A percentile compares a stretch with the other conserved stretches of the same genome.
These are phyloP conservation scores for Periconia sp. DNA, from an alignment of 2,329 filamentous ascomycete genomes.

Conservation along the genomic window DNA sequence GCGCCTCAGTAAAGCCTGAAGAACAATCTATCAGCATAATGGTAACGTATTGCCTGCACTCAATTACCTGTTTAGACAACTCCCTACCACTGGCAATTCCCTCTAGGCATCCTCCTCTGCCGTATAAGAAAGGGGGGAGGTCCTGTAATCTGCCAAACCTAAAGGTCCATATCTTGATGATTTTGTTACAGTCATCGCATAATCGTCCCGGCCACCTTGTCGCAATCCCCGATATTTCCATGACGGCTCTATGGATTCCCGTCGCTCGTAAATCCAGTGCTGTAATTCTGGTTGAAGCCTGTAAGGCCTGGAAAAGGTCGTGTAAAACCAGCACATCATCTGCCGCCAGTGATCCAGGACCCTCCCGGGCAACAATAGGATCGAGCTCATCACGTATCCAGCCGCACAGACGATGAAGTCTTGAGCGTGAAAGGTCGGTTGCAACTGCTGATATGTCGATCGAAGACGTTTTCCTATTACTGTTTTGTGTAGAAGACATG, in stretches of 20 bases:
- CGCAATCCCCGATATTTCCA: constrained; percentile 46
- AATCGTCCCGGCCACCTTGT: constrained; percentile 51
- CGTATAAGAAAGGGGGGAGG: constrained; percentile 46
- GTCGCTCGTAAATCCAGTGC: constrained; percentile 44
- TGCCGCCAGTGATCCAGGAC: constrained; percentile 44
- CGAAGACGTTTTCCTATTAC: neutral
- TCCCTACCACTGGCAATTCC: constrained; percentile 44
- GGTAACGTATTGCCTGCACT: neutral
- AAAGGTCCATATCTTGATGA: constrained; percentile 43
- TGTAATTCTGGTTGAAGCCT: constrained; percentile 25
- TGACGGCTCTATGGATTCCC: constrained; percentile 50
- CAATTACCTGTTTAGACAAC: constrained; percentile 40
- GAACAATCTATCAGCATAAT: constrained; percentile 1
- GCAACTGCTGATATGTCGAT: neutral
- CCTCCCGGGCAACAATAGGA: constrained; percentile 48
- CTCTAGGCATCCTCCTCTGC: constrained; percentile 46
- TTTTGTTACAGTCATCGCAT: constrained; percentile 48
- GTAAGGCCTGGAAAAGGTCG: constrained; percentile 40
- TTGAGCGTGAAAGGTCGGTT: constrained; percentile 24
- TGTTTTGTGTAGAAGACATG: neutral
- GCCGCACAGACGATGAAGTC: constrained; percentile 40
- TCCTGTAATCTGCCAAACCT: constrained; percentile 43
- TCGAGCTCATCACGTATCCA: constrained; percentile 55
- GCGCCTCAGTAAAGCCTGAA: constrained; percentile 36
- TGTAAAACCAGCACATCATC: constrained; percentile 50